A percentile compares a stretch with the other conserved stretches of the same genome.
These are phyloP conservation scores for Phytophthora aleatoria DNA, from an alignment of 352 stramenopile genomes.

Conservation along the genomic window DNA sequence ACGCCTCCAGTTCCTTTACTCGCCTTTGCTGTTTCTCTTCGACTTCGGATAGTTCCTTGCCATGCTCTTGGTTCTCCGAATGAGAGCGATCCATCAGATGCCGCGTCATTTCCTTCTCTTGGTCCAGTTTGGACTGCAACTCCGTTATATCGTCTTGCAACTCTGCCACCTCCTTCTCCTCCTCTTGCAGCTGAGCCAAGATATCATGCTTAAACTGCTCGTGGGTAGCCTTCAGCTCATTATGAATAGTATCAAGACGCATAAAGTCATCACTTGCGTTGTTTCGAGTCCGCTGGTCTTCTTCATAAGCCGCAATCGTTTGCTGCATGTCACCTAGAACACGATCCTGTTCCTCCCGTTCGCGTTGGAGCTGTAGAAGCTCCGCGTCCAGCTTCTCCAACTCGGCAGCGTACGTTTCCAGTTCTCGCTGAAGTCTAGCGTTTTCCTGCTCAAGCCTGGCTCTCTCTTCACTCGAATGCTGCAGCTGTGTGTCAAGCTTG, in stretches of 20 bases:
- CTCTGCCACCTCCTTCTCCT: slow-evolving; percentile 34
- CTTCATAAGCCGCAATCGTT: slow-evolving; percentile 38
- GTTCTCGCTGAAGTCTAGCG: slow-evolving; percentile 28
- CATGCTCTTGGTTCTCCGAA: slow-evolving; percentile 34
- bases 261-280: slow-evolving; percentile 21
- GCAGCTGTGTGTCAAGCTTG: slow-evolving; percentile 31
- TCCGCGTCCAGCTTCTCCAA: slow-evolving; percentile 40
- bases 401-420: slow-evolving; percentile 28
- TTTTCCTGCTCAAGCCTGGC: slow-evolving; percentile 37
- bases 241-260: slow-evolving; percentile 28
- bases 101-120: slow-evolving; percentile 51
- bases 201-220: slow-evolving; percentile 48
- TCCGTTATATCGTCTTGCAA: slow-evolving; percentile 62
- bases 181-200: slow-evolving; percentile 35
- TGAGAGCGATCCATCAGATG: slow-evolving; percentile 51
- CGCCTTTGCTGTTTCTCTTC: slow-evolving; percentile 24
- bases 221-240: slow-evolving; percentile 40
- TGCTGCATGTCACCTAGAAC: slow-evolving; percentile 46
- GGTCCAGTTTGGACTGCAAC: slow-evolving; percentile 65
- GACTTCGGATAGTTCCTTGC: slow-evolving; percentile 18
- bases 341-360: slow-evolving; percentile 55
- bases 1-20: slow-evolving; percentile 35
- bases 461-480: slow-evolving; percentile 26
- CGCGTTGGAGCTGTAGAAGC: slow-evolving; percentile 42
- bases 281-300: slow-evolving; percentile 27